phyloP scores from a whole-genome alignment of 1,139 yeast genomes.

The Candida frijolesensis region DNA sequence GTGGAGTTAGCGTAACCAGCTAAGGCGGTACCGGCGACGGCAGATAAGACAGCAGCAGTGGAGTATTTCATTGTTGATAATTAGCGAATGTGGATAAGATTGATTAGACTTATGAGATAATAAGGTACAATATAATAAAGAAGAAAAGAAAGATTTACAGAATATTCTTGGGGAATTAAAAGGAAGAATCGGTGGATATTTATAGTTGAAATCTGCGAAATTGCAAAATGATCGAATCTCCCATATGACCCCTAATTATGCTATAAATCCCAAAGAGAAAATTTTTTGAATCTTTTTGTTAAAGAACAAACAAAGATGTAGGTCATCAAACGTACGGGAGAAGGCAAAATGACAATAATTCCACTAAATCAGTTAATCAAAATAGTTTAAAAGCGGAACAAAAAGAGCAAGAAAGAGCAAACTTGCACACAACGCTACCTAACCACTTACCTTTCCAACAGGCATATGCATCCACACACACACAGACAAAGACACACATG shows the following conservation, averaged over 20 bases:
- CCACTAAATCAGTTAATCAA: too few species aligned
- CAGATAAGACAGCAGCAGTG: slow-evolving; percentile 26
- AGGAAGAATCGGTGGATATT: background rate
- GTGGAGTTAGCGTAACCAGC: slow-evolving; percentile 22
- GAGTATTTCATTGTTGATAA: slow-evolving; percentile 32
- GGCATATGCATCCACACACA: too few species aligned
- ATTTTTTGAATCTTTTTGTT: too few species aligned
- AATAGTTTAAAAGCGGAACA: too few species aligned
- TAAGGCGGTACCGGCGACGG: slow-evolving; percentile 23
- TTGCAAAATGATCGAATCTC: background rate
- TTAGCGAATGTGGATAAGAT: slow-evolving; percentile 4
- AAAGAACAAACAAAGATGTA: background rate
- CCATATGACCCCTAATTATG: background rate
- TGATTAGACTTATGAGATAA: background rate
- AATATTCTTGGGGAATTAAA: background rate
- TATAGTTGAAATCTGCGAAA: background rate
- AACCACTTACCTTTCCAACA: too few species aligned
- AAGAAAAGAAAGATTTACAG: slow-evolving; percentile 1
- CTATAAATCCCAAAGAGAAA: too few species aligned
- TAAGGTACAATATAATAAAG: background rate
- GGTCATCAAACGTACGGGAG: too few species aligned
- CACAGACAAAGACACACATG: too few species aligned
- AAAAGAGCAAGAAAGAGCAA: too few species aligned
- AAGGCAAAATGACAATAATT: too few species aligned
- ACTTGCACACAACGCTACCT: too few species aligned